A percentile compares a stretch with the other conserved stretches of the same genome.
Evolutionary conservation across 169 alveolate species (phyloP).

Genomic region (Miamiensis avidus): DNA sequence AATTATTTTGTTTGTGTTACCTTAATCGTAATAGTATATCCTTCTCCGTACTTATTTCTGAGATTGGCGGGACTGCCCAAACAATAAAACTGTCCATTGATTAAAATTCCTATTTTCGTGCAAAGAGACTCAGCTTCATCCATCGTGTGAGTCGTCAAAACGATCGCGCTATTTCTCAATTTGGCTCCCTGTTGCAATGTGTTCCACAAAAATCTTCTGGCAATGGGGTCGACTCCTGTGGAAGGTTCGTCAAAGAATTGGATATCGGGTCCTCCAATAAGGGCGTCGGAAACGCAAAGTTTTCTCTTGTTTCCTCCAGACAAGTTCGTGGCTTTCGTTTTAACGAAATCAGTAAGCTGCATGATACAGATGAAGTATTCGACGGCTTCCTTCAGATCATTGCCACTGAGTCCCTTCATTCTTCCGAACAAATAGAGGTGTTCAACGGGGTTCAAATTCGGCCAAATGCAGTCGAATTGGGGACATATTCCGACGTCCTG

Average conservation of each 20-base stretch:
- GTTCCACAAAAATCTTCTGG: slow-evolving; percentile 86
- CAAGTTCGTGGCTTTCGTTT: slow-evolving; percentile 60
- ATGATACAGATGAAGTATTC: slow-evolving; percentile 45
- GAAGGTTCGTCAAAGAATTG: slow-evolving; percentile 91
- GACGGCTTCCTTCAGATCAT: slow-evolving; percentile 28
- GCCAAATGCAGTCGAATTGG: slow-evolving; percentile 48
- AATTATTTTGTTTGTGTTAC: neutral
- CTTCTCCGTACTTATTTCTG: slow-evolving; percentile 79
- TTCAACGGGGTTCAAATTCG: slow-evolving; percentile 52
- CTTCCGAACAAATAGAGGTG: slow-evolving; percentile 70
- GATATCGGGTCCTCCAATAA: slow-evolving; percentile 84
- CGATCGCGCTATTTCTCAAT: slow-evolving; percentile 53
- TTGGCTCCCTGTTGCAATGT: slow-evolving; percentile 63
- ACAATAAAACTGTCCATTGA: slow-evolving; percentile 69
- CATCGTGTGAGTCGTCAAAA: slow-evolving; percentile 81
- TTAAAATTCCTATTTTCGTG: slow-evolving; percentile 79
- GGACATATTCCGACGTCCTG: slow-evolving; percentile 49
- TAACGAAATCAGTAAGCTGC: slow-evolving; percentile 31
- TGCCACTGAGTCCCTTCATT: slow-evolving; percentile 63
- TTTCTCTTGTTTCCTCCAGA: slow-evolving; percentile 90
- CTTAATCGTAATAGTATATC: slow-evolving; percentile 73
- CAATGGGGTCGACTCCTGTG: slow-evolving; percentile 89
- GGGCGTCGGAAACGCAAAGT: slow-evolving; percentile 85
- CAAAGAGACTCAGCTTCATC: slow-evolving; percentile 84
- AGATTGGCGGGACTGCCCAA: slow-evolving; percentile 77